A percentile compares a stretch with the other conserved stretches of the same genome.
phyloP scores from a whole-genome alignment of 2,329 filamentous ascomycete species.

The Fusarium praegraminearum region DNA sequence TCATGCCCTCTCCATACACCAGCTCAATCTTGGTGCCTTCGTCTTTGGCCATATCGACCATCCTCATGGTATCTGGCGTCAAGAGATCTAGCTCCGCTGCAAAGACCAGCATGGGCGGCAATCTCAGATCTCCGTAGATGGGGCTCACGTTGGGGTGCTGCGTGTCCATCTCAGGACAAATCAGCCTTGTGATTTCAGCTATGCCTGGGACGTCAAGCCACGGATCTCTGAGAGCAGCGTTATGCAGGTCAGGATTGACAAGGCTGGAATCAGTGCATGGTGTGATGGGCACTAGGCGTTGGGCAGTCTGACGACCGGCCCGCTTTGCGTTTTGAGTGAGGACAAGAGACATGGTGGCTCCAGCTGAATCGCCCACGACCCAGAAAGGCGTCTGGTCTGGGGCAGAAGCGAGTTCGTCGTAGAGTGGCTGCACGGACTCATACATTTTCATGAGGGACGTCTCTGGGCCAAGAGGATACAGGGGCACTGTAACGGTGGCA shows the following conservation, averaged over 20 bases:
- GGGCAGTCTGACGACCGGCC: conserved; percentile 43
- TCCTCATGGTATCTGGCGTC: conserved; percentile 46
- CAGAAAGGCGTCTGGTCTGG: conserved; percentile 48
- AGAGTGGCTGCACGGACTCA: conserved; percentile 49
- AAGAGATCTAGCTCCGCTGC: conserved; percentile 48
- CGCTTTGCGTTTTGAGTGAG: conserved; percentile 49
- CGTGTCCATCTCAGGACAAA: conserved; percentile 46
- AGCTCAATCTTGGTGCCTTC: conserved; percentile 46
- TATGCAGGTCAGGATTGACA: conserved; percentile 46
- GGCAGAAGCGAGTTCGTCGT: conserved; percentile 49
- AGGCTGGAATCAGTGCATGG: conserved; percentile 50
- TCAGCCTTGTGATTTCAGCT: conserved; percentile 43
- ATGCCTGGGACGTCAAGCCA: conserved; percentile 49
- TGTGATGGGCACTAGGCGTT: conserved; percentile 49
- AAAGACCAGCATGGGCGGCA: conserved; percentile 51
- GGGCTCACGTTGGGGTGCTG: conserved; percentile 48
- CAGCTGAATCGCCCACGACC: conserved; percentile 50
- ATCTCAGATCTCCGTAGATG: conserved; percentile 46
- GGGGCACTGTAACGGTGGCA: conserved; percentile 50
- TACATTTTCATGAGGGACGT: conserved; percentile 50
- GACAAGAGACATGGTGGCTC: conserved; percentile 49
- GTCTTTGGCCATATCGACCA: conserved; percentile 46
- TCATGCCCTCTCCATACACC: conserved; percentile 49
- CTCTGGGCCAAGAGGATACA: conserved; percentile 52
- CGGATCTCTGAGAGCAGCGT: conserved; percentile 43